Base-by-base conservation (phyloP, 495 filamentous ascomycete species). In the Neurospora discreta region DNA sequence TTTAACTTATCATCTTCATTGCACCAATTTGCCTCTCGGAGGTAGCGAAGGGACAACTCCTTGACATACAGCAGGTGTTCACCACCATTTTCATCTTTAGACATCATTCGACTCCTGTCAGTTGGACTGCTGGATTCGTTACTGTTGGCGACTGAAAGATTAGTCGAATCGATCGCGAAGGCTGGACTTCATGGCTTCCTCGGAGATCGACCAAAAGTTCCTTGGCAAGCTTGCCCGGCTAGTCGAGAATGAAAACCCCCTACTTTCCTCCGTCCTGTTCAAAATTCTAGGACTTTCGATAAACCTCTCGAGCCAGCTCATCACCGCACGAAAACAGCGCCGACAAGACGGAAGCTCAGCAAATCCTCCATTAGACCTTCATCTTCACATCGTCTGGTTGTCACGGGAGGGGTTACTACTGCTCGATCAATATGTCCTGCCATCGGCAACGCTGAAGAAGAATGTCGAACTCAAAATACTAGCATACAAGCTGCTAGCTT, bases 201-300 rank as follows among this genome's bases (percentile, higher is more conserved):
- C 93, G 68, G 93, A 97, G 81, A 92, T 98, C 60, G 95, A 98
- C 80, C 93, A 97, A 84, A 98, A 98, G 83, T 97, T 94, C 81
- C 86, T 99, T 75, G 93, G 92, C 80, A 88, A 88, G 75, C 90
- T 96, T 75, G 95, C 95, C 74, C 91, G 89, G 80, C 84, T 86
- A 42, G 93, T 90, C 73, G 86, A 88, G 75, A 80, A 85, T 58
- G 87, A 91, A 75, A 93, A 92, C 77, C 89, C 91, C 13, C 84
- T 92, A 5, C 88, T 98, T 52, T 91, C 93, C 16, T 84, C 88
- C 18, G 90, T 91, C 77, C 87, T 99, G 67, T 98, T 93, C 82
- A 94, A 93, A 80, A 87, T 98, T 65, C 87, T 98, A 5, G 95
- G 95, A 0, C 88, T 98, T 16, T 95, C 93, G 11, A 92, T 96